These are phyloP conservation scores for Umbellularia californica DNA, from an alignment of 164 flowering plant genomes.

Conservation along the genomic window DNA sequence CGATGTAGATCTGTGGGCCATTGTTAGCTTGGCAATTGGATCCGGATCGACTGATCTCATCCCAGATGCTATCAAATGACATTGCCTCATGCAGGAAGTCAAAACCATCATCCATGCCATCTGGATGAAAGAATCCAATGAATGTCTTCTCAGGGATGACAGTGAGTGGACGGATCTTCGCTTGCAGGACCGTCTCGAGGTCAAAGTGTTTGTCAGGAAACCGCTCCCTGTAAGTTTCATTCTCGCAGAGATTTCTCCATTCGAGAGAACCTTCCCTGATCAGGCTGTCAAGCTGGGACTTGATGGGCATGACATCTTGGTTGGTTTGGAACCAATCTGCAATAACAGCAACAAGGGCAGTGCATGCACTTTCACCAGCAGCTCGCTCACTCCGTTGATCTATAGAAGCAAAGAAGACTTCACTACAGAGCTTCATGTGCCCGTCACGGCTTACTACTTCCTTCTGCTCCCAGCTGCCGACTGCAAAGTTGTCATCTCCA, in stretches of 20 bases:
- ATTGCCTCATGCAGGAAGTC: slow-evolving; percentile 87
- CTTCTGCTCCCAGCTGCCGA: slow-evolving; percentile 89
- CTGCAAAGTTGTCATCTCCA: slow-evolving; percentile 92
- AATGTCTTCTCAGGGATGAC: slow-evolving; percentile 71
- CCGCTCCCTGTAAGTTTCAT: slow-evolving; percentile 53
- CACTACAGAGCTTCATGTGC: slow-evolving; percentile 66
- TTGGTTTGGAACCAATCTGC: slow-evolving; percentile 91
- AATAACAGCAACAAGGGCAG: slow-evolving; percentile 92
- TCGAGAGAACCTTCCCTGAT: slow-evolving; percentile 92
- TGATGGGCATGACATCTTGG: slow-evolving; percentile 68
- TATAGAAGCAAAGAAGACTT: slow-evolving; percentile 91
- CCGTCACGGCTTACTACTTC: slow-evolving; percentile 92
- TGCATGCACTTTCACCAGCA: slow-evolving; percentile 98
- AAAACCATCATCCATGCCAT: slow-evolving; percentile 61
- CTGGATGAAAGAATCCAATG: slow-evolving; percentile 90
- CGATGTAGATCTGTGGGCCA: slow-evolving; percentile 60
- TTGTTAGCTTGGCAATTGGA: slow-evolving; percentile 21
- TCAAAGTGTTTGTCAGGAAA: slow-evolving; percentile 98
- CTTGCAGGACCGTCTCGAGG: slow-evolving; percentile 88
- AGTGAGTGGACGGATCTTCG: slow-evolving; percentile 68
- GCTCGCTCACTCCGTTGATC: slow-evolving; percentile 94
- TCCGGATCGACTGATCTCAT: slow-evolving; percentile 55
- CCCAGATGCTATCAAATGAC: slow-evolving; percentile 98
- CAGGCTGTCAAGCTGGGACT: slow-evolving; percentile 81
- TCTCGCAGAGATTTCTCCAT: slow-evolving; percentile 92